Evolutionary conservation across 169 alveolate species (phyloP).

Genomic region (Plasmodium inui): DNA sequence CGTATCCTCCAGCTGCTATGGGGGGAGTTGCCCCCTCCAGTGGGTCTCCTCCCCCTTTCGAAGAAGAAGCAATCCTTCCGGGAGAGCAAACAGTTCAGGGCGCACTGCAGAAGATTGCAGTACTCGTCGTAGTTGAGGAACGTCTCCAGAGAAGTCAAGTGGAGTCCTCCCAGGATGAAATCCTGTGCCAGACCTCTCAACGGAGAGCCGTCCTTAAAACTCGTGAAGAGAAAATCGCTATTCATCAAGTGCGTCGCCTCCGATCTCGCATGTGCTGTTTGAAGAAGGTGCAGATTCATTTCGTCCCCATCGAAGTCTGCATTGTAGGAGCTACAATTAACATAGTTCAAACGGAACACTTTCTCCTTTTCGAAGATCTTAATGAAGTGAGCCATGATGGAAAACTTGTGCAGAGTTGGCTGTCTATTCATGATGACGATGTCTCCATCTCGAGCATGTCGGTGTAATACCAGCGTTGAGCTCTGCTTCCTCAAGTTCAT

Average conservation of each 20-base stretch:
- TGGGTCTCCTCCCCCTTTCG: neutral
- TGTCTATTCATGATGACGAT: slow-evolving; percentile 96
- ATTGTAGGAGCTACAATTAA: slow-evolving; percentile 98
- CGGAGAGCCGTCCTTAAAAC: slow-evolving; percentile 98
- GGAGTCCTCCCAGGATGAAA: slow-evolving; percentile 95
- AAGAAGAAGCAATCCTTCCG: slow-evolving; percentile 41
- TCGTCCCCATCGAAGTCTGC: slow-evolving; percentile 99
- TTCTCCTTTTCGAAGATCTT: slow-evolving; percentile 93
- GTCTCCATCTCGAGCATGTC: slow-evolving; percentile 98
- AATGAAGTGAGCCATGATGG: slow-evolving; percentile 95
- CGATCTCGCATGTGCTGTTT: slow-evolving; percentile 95
- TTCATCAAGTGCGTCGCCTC: slow-evolving; percentile 96
- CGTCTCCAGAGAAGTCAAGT: slow-evolving; percentile 95
- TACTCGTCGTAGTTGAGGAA: slow-evolving; percentile 92
- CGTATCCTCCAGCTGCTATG: no score
- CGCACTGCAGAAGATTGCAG: slow-evolving; percentile 88
- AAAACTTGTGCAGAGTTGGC: slow-evolving; percentile 98
- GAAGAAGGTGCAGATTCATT: slow-evolving; percentile 98
- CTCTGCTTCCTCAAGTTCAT: slow-evolving; percentile 69
- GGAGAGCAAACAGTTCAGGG: slow-evolving; percentile 33
- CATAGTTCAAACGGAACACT: slow-evolving; percentile 97
- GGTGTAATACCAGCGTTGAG: slow-evolving; percentile 89
- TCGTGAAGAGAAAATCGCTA: slow-evolving; percentile 96
- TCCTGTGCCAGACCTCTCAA: slow-evolving; percentile 98
- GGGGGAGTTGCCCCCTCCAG: neutral